Conservation (phyloP, 495 filamentous ascomycete genomes). For the Penicillium pancosmium region DNA sequence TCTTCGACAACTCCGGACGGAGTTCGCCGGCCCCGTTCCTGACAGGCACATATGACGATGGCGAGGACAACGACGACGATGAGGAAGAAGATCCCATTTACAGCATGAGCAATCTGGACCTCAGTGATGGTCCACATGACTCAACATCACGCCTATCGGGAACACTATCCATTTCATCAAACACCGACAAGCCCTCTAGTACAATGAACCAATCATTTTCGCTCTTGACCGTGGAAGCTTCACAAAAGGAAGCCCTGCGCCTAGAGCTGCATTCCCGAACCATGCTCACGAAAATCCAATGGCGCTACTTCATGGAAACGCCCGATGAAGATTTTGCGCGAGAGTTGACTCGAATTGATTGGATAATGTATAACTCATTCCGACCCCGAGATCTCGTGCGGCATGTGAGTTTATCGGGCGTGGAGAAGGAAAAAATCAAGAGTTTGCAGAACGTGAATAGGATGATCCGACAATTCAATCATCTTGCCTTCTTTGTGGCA, state of each 20-base stretch:
- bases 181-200: slow-evolving; percentile 41
- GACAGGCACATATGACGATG: slow-evolving; percentile 29
- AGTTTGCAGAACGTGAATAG: slow-evolving; percentile 85
- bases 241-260: slow-evolving; percentile 69
- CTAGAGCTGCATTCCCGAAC: slow-evolving; percentile 63
- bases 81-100: slow-evolving; percentile 48
- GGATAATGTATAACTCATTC: slow-evolving; percentile 96
- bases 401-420: slow-evolving; percentile 75
- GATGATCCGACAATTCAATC: slow-evolving; percentile 96
- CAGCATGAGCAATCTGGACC: slow-evolving; percentile 46
- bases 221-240: slow-evolving; percentile 63
- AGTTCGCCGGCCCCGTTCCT: slow-evolving; percentile 45
- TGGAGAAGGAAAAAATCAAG: slow-evolving; percentile 73
- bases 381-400: slow-evolving; percentile 91
- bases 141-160: slow-evolving; percentile 44
- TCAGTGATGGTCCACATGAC: slow-evolving; percentile 45
- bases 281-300: slow-evolving; percentile 74
- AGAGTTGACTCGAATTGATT: slow-evolving; percentile 93
- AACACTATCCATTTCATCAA: slow-evolving; percentile 45
- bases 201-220: slow-evolving; percentile 50
- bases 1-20: slow-evolving; percentile 42
- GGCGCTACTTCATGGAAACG: slow-evolving; percentile 80
- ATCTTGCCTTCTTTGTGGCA: slow-evolving; percentile 85
- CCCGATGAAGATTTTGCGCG: slow-evolving; percentile 81
- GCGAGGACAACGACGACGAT: slow-evolving; percentile 35